A percentile compares a stretch with the other conserved stretches of the same genome.
Evolutionary conservation across 1,284 basidiomycete species (phyloP).

Genomic region (Papiliotrema flavescens): DNA sequence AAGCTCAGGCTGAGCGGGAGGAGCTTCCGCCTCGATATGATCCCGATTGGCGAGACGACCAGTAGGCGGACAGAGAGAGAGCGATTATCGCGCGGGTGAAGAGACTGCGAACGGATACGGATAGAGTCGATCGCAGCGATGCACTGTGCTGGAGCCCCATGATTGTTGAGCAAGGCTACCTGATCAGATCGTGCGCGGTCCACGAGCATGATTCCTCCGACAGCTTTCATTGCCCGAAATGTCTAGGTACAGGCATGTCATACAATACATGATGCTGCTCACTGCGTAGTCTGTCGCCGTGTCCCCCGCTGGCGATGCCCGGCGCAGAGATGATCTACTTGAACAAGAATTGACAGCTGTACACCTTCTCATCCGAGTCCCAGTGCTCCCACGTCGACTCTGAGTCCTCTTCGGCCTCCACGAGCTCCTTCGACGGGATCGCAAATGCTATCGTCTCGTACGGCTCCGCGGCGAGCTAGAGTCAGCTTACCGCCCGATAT

Average conservation of each 20-base stretch:
- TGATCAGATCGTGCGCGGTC: no score
- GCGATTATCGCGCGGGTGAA: no score
- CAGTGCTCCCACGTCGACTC: conserved; percentile 94
- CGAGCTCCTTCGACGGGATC: conserved; percentile 95
- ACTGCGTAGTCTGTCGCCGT: background rate
- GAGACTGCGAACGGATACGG: no score
- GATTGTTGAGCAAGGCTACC: no score
- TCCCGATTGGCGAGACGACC: no score
- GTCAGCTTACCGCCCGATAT: background rate
- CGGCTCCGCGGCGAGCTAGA: conserved; percentile 91
- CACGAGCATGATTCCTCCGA: no score
- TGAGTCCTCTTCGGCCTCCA: conserved; percentile 71
- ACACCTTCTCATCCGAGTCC: conserved; percentile 95
- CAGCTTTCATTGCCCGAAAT: no score
- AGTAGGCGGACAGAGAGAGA: no score
- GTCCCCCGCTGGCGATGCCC: background rate
- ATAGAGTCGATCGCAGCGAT: background rate
- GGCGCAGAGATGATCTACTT: conserved; percentile 21
- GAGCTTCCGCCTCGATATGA: no score
- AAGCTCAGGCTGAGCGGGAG: no score
- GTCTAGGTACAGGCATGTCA: background rate
- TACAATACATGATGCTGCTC: background rate
- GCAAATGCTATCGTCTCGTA: conserved; percentile 99
- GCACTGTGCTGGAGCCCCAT: background rate
- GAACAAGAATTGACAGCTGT: conserved; percentile 93